These are phyloP conservation scores for Ophiocordyceps unilateralis DNA, from an alignment of 2,329 filamentous ascomycete genomes.

Conservation along the genomic window DNA sequence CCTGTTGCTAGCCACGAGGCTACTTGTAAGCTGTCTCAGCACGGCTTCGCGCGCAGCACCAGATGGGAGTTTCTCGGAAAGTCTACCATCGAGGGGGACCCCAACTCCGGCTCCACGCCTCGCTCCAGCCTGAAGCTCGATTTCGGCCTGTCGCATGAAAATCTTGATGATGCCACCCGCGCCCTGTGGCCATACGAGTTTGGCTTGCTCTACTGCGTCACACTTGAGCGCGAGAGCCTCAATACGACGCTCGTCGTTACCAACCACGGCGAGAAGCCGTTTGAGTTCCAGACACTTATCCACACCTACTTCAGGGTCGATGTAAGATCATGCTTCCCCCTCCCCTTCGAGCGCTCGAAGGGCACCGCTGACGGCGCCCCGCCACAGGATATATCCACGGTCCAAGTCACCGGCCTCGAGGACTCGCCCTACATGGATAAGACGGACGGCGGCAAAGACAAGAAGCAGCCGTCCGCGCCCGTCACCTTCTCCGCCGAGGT, in stretches of 20 bases:
- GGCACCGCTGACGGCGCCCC: not conserved
- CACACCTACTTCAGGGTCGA: conserved; percentile 78
- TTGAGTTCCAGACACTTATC: conserved; percentile 82
- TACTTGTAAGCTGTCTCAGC: conserved; percentile 71
- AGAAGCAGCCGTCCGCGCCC: conserved; percentile 43
- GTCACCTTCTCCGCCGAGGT: conserved; percentile 62
- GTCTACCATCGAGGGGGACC: conserved; percentile 34
- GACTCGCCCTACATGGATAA: conserved; percentile 72
- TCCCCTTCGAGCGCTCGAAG: not conserved
- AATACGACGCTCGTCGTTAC: conserved; percentile 72
- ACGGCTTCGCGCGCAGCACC: conserved; percentile 83
- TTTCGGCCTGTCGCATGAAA: conserved; percentile 68
- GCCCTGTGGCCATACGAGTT: conserved; percentile 76
- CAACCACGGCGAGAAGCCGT: conserved; percentile 67
- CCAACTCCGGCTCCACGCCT: no score
- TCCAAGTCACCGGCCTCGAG: conserved; percentile 59
- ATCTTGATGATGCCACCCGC: conserved; percentile 49
- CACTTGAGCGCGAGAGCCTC: conserved; percentile 55
- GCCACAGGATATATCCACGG: conserved; percentile 59
- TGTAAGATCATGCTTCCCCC: conserved; percentile 29
- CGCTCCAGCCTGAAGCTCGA: conserved; percentile 75
- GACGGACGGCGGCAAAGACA: conserved; percentile 45
- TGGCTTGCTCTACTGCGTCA: conserved; percentile 84
- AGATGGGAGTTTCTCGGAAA: conserved; percentile 92
- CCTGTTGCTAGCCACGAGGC: conserved; percentile 57